Evolutionary conservation across 345 rosid species (phyloP), one percentile per base, ranked within the genome.

Genomic region (Eucalyptus cloeziana): DNA sequence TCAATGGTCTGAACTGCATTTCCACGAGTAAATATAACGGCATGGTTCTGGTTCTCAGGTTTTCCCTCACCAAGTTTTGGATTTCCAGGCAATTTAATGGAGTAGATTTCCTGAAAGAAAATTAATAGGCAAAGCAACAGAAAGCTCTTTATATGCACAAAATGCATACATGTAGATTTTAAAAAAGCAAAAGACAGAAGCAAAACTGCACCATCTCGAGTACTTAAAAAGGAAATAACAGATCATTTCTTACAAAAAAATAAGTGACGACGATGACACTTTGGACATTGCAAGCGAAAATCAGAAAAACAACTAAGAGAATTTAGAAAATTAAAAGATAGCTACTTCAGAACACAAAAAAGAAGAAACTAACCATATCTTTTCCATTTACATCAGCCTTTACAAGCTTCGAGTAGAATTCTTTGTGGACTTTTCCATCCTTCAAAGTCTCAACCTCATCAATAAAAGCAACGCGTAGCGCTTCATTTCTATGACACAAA

Each of bases 11-110:
- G 99, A 89, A 97, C 88, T 87, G 99, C 99, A 93, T 93, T 96
- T 93, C 99, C 99, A 52, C 99, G 99, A 87, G 99, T 96, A 93
- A 97, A 97, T 87, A 97, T 89, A 93, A 97, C 92, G 31, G 99
- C 99, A 90, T 97, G 99, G 90, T 97, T 97, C 94, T 97, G 99
- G 93, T 97, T 97, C 94, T 97, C 99, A 88, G 99, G 99, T 93
- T 96, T 97, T 88, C 99, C 99, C 92, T 97, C 99, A 54, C 99
- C 99, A 91, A 97, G 94, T 93, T 97, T 97, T 17, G 99, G 99
- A 92, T 97, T 92, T 93, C 99, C 99, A 85, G 99, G 98, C 92
- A 97, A 94, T 92, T 95, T 96, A 90, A 97, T 93, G 83, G 98
- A 96, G 94, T 96, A 97, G 89, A 97, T 94, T 95, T 97, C 99